Base-by-base conservation (phyloP, 2,329 filamentous ascomycete species). In the Arthroderma sp. region DNA sequence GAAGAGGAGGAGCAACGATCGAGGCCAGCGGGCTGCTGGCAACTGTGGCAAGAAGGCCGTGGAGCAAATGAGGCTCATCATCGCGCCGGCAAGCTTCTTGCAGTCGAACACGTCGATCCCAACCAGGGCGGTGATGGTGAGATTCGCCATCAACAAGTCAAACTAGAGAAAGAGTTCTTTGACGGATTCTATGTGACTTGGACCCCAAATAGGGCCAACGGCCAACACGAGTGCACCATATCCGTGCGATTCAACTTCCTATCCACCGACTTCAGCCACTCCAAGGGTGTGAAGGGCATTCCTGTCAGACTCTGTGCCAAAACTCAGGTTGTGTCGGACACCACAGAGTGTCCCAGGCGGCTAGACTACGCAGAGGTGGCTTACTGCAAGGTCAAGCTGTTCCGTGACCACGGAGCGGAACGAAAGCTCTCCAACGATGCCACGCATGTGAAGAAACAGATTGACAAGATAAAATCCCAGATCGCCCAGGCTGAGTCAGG, bases 241-340 rank as follows among this genome's bases (percentile, higher is more conserved):
- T 87, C 90, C 7, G 88, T 97, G 11, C 87, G 93, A 49, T 98
- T 97, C 78, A 98, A 98, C 74, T 98, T 98, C 68, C 78, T 98
- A 0, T 98, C 93, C 0, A 98, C 93, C 7, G 93, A 98, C 69
- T 98, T 97, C 69, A 97, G 91, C 70, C 93, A 97, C 68, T 97
- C 93, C 8, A 98, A 98, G 68, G 93, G 93, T 49, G 93, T 98
- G 53, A 98, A 97, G 73, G 93, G 93, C 37, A 96, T 97, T 62
- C 91, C 93, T 0, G 91, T 98, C 3, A 79, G 93, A 57, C 79
- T 97, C 0, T 97, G 91, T 70, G 84, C 91, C 13, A 97, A 97
- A 73, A 97, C 93, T 0, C 86, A 87, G 62, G 72, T 84, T 9
- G 23, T 61, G 2, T 43, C 54, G 8, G 37, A n/a, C 7, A 43